Base-by-base conservation (phyloP, 805 yeast genomes). In the Metschnikowia sp. region DNA sequence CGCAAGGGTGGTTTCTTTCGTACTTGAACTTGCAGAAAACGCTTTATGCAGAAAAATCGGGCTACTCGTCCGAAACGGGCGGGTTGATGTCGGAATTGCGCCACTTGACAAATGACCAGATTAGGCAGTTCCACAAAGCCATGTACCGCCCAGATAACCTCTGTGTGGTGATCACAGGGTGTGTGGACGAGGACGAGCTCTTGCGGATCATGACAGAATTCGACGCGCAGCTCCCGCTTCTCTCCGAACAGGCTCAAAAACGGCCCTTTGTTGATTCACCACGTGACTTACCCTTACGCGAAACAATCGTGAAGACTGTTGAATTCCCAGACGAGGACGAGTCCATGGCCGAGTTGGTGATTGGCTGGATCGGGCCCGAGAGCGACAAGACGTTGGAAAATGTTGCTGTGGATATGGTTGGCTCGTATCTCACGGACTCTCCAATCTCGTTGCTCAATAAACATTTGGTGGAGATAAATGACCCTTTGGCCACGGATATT, bases 61-160 rank as follows among this genome's bases (percentile, higher is more conserved):
- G 97, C 3, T 94, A 92, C 63, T 80, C 90, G 10, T 83, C 94
- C 8, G 97, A 94, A 62, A 92, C 98, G 8, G 99, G 99, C 44
- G 99, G 99, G 0, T 68, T 89, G 40, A 81, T 89, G 65, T 75
- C 77, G 29, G 88, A 89, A 49, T 76, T 94, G 54, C 79, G 97
- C 51, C 75, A 74, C 2, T 73, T 94, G 57, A 78, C 86, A 1
- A 84, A 82, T 54, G 86, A 83, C 1, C 83, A 84, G 39, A 92
- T 94, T 55, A 77, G 84, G 55, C 68, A 81, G 19, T 94, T 88
- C 60, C 98, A 94, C 64, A 68, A 74, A 29, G 64, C 71, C 12
- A 69, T 79, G 59, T 94, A 94, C 66, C 76, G 91, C 40, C 88
- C 97, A 1, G 89, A 86, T 51, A 94, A 94, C 58, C 69, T 90